phyloP scores from a whole-genome alignment of 1,284 basidiomycete species.

The Cryptococcus sp. region DNA sequence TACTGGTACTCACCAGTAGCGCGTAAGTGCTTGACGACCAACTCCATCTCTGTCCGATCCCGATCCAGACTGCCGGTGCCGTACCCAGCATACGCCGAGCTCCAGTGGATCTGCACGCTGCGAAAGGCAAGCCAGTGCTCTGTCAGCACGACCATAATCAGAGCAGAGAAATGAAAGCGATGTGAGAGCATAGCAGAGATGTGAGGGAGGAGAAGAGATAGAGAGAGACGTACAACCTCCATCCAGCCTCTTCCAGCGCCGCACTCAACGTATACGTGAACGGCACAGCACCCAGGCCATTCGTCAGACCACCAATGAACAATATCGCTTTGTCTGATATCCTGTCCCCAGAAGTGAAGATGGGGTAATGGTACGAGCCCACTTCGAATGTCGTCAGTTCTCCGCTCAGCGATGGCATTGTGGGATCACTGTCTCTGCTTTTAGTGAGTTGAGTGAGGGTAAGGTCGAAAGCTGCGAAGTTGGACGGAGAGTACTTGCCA shows the following conservation, averaged over 20 bases:
- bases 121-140: not conserved
- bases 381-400: slow-evolving; percentile 8
- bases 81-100: slow-evolving; percentile 46
- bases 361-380: slow-evolving; percentile 30
- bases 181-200: not conserved
- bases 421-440: too few species aligned
- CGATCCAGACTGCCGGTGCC: slow-evolving; percentile 40
- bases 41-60: slow-evolving; percentile 45
- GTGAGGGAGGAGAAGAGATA: not conserved
- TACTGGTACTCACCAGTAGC: slow-evolving; percentile 24
- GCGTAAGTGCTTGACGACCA: slow-evolving; percentile 42
- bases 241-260: slow-evolving; percentile 35
- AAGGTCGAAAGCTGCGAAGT: too few species aligned
- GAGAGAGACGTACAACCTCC: slow-evolving; percentile 45
- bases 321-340: slow-evolving; percentile 34
- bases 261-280: slow-evolving; percentile 36
- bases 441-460: too few species aligned
- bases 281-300: slow-evolving; percentile 44
- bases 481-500: too few species aligned
- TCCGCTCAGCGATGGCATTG: slow-evolving; percentile 10
- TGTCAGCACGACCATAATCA: not conserved
- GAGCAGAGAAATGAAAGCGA: not conserved
- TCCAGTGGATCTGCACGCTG: slow-evolving; percentile 52
- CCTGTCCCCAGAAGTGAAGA: slow-evolving; percentile 44
- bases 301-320: slow-evolving; percentile 51